Conservation (phyloP, 352 stramenopile genomes). For the Pythium utonaiense region DNA sequence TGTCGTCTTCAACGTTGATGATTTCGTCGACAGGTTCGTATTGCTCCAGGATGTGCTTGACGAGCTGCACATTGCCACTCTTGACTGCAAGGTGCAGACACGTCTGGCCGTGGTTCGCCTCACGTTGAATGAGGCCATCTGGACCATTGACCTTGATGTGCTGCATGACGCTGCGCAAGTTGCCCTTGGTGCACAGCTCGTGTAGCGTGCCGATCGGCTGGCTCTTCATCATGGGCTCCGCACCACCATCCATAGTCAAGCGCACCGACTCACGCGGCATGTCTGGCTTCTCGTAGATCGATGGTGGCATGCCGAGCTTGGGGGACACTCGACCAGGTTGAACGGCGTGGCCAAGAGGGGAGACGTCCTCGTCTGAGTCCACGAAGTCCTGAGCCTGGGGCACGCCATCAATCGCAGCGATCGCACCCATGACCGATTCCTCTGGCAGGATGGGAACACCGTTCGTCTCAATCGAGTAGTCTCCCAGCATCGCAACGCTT, state of each 20-base stretch:
- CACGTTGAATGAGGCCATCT: conserved; percentile 59
- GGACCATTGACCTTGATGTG: conserved; percentile 68
- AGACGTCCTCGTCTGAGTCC: conserved; percentile 22
- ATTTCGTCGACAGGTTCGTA: conserved; percentile 78
- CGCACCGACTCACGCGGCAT: conserved; percentile 58
- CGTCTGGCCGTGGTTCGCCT: conserved; percentile 84
- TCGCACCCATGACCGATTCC: conserved; percentile 41
- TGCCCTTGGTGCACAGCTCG: conserved; percentile 76
- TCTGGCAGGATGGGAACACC: conserved; percentile 59
- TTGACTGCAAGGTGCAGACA: conserved; percentile 79
- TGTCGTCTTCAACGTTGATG: conserved; percentile 84
- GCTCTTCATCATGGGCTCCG: conserved; percentile 67
- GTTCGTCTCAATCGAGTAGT: conserved; percentile 64
- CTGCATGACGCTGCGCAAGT: conserved; percentile 74
- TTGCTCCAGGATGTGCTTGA: conserved; percentile 81
- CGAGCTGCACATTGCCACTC: conserved; percentile 76
- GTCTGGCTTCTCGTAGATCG: conserved; percentile 25
- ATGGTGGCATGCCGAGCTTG: neutral
- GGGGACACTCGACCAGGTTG: conserved; percentile 20
- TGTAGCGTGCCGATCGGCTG: conserved; percentile 78
- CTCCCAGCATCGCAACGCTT: conserved; percentile 67
- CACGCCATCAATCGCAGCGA: conserved; percentile 58
- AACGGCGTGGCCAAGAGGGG: conserved; percentile 33
- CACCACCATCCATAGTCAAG: conserved; percentile 65
- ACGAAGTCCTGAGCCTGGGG: conserved; percentile 28